These are phyloP conservation scores for Coemansia sp. DNA, from an alignment of 192 early-diverging fungal species.

Conservation along the genomic window DNA sequence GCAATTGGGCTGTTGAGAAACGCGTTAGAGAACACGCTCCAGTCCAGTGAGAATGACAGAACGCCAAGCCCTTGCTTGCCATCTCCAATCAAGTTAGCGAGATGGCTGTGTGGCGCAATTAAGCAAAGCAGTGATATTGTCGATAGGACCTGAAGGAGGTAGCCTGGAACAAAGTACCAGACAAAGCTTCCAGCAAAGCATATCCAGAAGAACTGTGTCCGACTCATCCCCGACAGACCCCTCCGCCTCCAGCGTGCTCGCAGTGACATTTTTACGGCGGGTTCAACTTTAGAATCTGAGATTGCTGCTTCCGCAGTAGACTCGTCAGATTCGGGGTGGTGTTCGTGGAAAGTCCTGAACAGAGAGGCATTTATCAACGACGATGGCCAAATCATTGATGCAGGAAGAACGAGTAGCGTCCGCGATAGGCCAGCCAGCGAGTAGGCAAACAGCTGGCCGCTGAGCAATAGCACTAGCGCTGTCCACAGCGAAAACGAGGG, in stretches of 20 bases:
- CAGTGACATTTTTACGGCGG: neutral
- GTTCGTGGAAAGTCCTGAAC: constrained; percentile 76
- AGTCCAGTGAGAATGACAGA: constrained; percentile 72
- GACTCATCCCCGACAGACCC: constrained; percentile 16
- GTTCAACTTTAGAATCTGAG: neutral
- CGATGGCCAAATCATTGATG: constrained; percentile 87
- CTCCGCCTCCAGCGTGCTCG: constrained; percentile 13
- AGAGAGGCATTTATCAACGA: constrained; percentile 75
- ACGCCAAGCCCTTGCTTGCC: constrained; percentile 67
- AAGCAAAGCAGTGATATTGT: constrained; percentile 66
- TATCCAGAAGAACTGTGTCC: constrained; percentile 58
- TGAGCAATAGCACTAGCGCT: constrained; percentile 65
- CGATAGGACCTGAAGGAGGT: constrained; percentile 65
- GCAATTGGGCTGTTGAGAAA: constrained; percentile 63
- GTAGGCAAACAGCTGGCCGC: constrained; percentile 67
- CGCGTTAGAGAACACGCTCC: constrained; percentile 66
- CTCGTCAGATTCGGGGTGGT: constrained; percentile 14
- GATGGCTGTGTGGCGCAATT: constrained; percentile 46
- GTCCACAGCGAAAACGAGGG: constrained; percentile 63
- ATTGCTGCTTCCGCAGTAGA: neutral
- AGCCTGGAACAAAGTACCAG: constrained; percentile 64
- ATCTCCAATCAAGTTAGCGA: constrained; percentile 52
- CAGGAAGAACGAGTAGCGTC: constrained; percentile 76
- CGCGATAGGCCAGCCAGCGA: constrained; percentile 73
- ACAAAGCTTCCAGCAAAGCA: constrained; percentile 55